Base-by-base conservation (phyloP, 257 asterid species). In the Solanum microdontum region DNA sequence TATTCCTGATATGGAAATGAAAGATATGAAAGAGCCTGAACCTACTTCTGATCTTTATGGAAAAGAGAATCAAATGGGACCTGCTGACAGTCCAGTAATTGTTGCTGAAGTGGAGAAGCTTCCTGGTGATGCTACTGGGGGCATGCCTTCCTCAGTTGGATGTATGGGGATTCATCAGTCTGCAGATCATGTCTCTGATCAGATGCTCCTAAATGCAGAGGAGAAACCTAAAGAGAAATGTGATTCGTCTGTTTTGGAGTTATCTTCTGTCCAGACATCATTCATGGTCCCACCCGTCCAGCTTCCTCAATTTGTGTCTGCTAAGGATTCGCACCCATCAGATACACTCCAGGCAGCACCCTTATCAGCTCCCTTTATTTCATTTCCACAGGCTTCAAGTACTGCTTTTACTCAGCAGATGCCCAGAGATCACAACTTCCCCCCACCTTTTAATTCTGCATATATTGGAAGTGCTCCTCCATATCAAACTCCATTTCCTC, bases 401-500 rank as follows among this genome's bases (percentile, higher is more conserved):
- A 86, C 92, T 83, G 86, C 92, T 60, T 90, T 80, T 88, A 84
- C 90, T 66, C 93, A 86, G 90, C 92, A 90, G 84, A 83, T 89
- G 37, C 77, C 90, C 19, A 90, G 89, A 88, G 93, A 89, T 87
- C 87, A 88, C 87, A 90, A 89, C 87, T 80, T 82, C 55, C 87
- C 64, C 34, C 87, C 68, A 70, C 89, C 68, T 86, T 85, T 87
- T 86, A 89, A 88, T 86, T 62, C 86, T 48, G 76, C 89, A 55
- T 87, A 89, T 62, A 34, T 84, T 70, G 91, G 87, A 77, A 94
- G 86, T 75, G 66, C 39, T 74, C 87, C 92, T 60, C 89, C 90
- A 34, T 90, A 92, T 92, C 95, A 89, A 90, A 91, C 93, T 85
- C 94, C 97, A 64, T 77, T 89, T 83, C 84, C 93, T 91, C 92